Evolutionary conservation across 2,329 filamentous ascomycete genomes (phyloP).

Genomic region (Diaporthe sp.): DNA sequence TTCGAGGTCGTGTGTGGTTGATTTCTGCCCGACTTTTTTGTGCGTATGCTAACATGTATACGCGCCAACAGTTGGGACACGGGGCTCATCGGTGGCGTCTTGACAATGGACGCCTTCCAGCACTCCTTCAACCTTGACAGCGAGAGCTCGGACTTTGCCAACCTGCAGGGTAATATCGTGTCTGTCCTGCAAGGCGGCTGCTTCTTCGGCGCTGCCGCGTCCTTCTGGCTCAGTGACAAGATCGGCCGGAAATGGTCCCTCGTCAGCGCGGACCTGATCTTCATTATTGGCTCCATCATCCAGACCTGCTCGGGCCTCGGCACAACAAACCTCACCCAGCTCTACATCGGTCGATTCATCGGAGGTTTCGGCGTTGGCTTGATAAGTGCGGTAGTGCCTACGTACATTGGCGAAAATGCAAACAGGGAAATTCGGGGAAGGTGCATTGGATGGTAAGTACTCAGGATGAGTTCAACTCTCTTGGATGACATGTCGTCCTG

Average conservation of each 20-base stretch:
- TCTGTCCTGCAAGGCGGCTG: slow-evolving; percentile 42
- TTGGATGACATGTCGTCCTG: background rate
- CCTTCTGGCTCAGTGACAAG: slow-evolving; percentile 67
- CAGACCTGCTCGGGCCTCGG: slow-evolving; percentile 36
- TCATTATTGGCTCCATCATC: slow-evolving; percentile 35
- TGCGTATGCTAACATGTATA: background rate
- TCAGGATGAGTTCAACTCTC: too few relatives aligned
- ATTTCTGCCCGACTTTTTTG: background rate
- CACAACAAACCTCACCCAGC: slow-evolving; percentile 37
- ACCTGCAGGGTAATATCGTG: slow-evolving; percentile 55
- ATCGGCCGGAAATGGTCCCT: slow-evolving; percentile 48
- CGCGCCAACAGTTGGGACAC: slow-evolving; percentile 36
- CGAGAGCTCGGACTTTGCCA: slow-evolving; percentile 36
- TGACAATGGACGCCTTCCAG: slow-evolving; percentile 41
- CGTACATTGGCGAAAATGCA: slow-evolving; percentile 41
- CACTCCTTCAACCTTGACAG: slow-evolving; percentile 39
- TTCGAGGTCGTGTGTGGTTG: background rate
- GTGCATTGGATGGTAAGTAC: slow-evolving; percentile 38
- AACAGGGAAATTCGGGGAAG: slow-evolving; percentile 39
- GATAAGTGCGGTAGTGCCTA: slow-evolving; percentile 40
- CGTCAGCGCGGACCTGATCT: slow-evolving; percentile 35
- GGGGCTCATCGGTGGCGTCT: slow-evolving; percentile 40
- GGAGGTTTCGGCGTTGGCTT: slow-evolving; percentile 41
- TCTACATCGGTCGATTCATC: slow-evolving; percentile 40
- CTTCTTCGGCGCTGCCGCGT: slow-evolving; percentile 41